Evolutionary conservation across 2,329 filamentous ascomycete species (phyloP).

Genomic region (Fusarium bactridioides): DNA sequence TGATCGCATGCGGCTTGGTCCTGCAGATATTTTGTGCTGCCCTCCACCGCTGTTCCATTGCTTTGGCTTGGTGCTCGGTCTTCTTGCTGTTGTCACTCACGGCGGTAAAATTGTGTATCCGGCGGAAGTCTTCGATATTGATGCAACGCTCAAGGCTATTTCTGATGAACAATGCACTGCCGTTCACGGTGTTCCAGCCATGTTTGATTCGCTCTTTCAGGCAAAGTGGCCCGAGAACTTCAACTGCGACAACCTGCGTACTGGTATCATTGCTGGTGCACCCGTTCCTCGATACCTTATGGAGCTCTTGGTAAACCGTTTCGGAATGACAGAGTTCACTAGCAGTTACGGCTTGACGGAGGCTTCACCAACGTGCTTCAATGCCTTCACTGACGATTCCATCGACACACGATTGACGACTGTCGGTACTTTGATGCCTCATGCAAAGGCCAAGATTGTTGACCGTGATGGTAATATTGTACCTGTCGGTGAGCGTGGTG

Average conservation of each 20-base stretch:
- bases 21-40: slow-evolving; percentile 76
- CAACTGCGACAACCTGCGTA: slow-evolving; percentile 65
- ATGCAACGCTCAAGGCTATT: slow-evolving; percentile 71
- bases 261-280: slow-evolving; percentile 81
- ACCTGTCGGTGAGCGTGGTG: slow-evolving; percentile 72
- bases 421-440: slow-evolving; percentile 79
- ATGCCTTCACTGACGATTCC: slow-evolving; percentile 77
- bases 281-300: slow-evolving; percentile 79
- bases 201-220: slow-evolving; percentile 76
- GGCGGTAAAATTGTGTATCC: slow-evolving; percentile 81
- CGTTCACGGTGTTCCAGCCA: slow-evolving; percentile 82
- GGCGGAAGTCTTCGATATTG: slow-evolving; percentile 75
- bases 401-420: slow-evolving; percentile 73
- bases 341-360: slow-evolving; percentile 79
- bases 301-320: slow-evolving; percentile 72
- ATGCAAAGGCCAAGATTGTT: slow-evolving; percentile 80
- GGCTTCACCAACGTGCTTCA: slow-evolving; percentile 82
- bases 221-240: slow-evolving; percentile 52
- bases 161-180: slow-evolving; percentile 74
- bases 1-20: slow-evolving; percentile 74
- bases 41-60: slow-evolving; percentile 87
- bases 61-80: slow-evolving; percentile 80
- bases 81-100: slow-evolving; percentile 76
- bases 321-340: slow-evolving; percentile 79
- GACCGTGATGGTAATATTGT: slow-evolving; percentile 71